Evolutionary conservation across 2,329 filamentous ascomycete genomes (phyloP).

Genomic region (Talaromyces sp.): DNA sequence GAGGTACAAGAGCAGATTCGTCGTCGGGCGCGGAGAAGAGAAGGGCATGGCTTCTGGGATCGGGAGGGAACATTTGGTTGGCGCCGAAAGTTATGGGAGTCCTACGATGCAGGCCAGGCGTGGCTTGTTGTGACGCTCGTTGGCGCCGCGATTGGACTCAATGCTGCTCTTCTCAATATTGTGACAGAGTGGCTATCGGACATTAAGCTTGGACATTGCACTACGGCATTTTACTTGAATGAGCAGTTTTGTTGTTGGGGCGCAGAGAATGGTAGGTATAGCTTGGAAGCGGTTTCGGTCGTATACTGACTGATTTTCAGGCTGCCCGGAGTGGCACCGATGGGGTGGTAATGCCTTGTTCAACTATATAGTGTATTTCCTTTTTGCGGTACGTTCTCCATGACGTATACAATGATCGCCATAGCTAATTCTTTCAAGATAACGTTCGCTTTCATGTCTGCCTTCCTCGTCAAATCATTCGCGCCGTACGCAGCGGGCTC

Average conservation of each 20-base stretch:
- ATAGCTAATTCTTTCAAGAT: constrained; percentile 48
- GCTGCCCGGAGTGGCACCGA: constrained; percentile 81
- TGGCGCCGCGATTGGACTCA: constrained; percentile 84
- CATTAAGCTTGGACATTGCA: constrained; percentile 94
- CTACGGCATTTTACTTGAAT: constrained; percentile 93
- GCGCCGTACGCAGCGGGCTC: constrained; percentile 95
- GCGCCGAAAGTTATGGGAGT: constrained; percentile 76
- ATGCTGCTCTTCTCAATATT: constrained; percentile 90
- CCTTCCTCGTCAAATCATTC: constrained; percentile 82
- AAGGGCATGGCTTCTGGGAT: constrained; percentile 70
- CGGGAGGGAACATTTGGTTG: constrained; percentile 69
- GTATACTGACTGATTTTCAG: constrained; percentile 40
- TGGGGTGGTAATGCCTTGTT: constrained; percentile 77
- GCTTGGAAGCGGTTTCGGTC: not conserved
- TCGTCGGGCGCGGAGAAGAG: constrained; percentile 71
- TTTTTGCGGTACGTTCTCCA: constrained; percentile 63
- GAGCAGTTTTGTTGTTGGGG: constrained; percentile 99
- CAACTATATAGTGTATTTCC: constrained; percentile 86
- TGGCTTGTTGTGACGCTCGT: constrained; percentile 98
- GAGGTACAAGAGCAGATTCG: constrained; percentile 84
- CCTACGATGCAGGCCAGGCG: constrained; percentile 93
- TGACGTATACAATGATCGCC: not conserved
- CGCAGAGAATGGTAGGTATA: constrained; percentile 68
- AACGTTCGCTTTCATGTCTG: constrained; percentile 77
- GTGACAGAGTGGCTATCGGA: constrained; percentile 96